Evolutionary conservation across 1,284 basidiomycete genomes (phyloP), one percentile per base, ranked within the genome.

Genomic region (Apiotrichum akiyoshidainum): DNA sequence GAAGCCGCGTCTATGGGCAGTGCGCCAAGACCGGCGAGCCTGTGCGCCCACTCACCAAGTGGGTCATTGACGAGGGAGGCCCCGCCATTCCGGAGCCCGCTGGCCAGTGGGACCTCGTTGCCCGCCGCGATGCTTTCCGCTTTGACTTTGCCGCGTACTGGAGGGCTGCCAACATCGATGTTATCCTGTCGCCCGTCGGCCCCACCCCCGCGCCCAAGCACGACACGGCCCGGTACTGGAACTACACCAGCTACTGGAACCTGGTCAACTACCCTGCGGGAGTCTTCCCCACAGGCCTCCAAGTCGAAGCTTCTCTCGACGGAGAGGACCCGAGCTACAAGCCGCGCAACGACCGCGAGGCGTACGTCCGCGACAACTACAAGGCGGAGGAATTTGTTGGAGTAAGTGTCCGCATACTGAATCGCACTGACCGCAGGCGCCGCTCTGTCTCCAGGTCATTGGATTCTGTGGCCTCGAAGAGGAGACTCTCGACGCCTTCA

Each of bases 191-290:
- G 26, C 67, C 71, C 0, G 60, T 48, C 10, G 64, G 61, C 1
- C 65, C 68, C 7, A 57, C 65, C n/a, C 65, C 67, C 1, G 68
- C 70, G 1, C 64, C 68, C 4, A 58, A 58, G 40, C 59, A 64
- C 34, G 61, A 60, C 26, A 68, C 66, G 3, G 55, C 63, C 12
- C 62, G 57, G 44, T 64, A 68, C 47, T 66, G 67, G 59, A 58
- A 59, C 46, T 87, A 87, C 65, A 87, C 87, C 0, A 78, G 79
- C 69, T 58, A 84, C 35, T 88, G 83, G 81, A 89, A 88, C 66
- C 70, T 80, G 8, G 80, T 88, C 34, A 87, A 89, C 69, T 87
- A 85, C 65, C 80, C 87, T 0, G 80, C 82, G 2, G 77, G 84
- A 17, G 76, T 83, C 8, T 81, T 90, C 60, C 89, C 89, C 0